These are phyloP conservation scores for Coleophoma crateriformis DNA, from an alignment of 2,329 filamentous ascomycete genomes.

Conservation along the genomic window DNA sequence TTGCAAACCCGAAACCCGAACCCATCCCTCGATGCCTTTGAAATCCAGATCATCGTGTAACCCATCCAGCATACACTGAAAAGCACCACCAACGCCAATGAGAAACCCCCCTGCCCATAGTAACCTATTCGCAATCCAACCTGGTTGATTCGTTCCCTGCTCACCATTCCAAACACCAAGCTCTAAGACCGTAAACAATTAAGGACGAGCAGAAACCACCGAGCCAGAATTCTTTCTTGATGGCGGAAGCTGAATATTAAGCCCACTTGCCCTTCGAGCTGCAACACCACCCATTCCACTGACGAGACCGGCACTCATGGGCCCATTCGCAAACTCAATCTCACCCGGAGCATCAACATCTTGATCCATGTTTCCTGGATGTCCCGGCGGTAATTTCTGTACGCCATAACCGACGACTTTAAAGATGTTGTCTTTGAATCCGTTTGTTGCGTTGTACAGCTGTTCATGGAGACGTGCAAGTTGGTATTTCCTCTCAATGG, in stretches of 20 bases:
- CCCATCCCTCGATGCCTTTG: too few species aligned
- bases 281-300: conserved; percentile 10
- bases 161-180: too few species aligned
- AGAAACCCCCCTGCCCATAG: too few species aligned
- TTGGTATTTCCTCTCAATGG: conserved; percentile 59
- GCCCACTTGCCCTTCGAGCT: conserved; percentile 11
- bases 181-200: too few species aligned
- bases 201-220: too few species aligned
- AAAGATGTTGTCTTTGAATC: conserved; percentile 61
- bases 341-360: conserved; percentile 55
- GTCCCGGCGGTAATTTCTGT: conserved; percentile 46
- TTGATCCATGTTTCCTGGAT: conserved; percentile 37
- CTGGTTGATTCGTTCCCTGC: too few species aligned
- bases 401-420: conserved; percentile 48
- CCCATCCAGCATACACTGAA: too few species aligned
- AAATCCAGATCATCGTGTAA: too few species aligned
- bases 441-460: conserved; percentile 60
- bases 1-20: too few species aligned
- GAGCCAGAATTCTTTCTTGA: not conserved
- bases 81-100: too few species aligned
- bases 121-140: too few species aligned
- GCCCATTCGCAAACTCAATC: conserved; percentile 34
- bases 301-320: not conserved
- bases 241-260: conserved; percentile 5
- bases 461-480: conserved; percentile 59